A percentile compares a stretch with the other conserved stretches of the same genome.
Evolutionary conservation across 2,329 filamentous ascomycete species (phyloP).

Genomic region (Pseudogymnoascus verrucosus): DNA sequence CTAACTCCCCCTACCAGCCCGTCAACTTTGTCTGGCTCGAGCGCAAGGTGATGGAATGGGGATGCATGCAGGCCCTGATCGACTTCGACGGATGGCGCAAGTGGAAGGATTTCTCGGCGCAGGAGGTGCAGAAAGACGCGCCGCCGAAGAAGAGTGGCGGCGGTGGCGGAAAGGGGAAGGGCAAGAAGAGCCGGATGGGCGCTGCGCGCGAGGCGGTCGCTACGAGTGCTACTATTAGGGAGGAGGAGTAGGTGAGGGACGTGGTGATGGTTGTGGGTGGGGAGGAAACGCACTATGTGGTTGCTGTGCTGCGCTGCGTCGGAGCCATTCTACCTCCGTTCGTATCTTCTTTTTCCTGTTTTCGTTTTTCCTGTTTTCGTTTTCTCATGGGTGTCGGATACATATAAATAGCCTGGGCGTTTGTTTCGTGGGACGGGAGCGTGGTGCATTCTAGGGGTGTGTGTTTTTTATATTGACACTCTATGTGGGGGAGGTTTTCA

Average conservation of each 20-base stretch:
- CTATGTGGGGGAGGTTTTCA: neutral
- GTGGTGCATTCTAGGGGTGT: neutral
- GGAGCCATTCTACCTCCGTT: neutral
- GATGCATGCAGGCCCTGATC: conserved; percentile 98
- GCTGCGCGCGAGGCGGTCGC: neutral
- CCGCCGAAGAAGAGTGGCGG: conserved; percentile 34
- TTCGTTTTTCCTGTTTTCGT: too few species aligned
- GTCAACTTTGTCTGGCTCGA: conserved; percentile 97
- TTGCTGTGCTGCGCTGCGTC: neutral
- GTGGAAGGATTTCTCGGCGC: conserved; percentile 73
- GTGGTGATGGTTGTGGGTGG: neutral
- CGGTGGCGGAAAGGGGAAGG: conserved; percentile 36
- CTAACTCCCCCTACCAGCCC: conserved; percentile 48
- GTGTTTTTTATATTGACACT: neutral
- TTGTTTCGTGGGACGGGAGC: neutral
- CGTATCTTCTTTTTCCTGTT: neutral
- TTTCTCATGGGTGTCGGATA: neutral
- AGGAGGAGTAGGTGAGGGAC: neutral
- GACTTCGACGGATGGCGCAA: conserved; percentile 97
- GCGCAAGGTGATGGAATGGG: conserved; percentile 98
- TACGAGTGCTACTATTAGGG: neutral
- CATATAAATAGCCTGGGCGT: neutral
- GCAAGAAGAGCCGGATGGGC: conserved; percentile 25
- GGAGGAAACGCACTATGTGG: neutral
- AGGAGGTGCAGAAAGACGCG: conserved; percentile 28